Evolutionary conservation across 2,329 filamentous ascomycete species (phyloP).

Genomic region (Sporothrix inflata): DNA sequence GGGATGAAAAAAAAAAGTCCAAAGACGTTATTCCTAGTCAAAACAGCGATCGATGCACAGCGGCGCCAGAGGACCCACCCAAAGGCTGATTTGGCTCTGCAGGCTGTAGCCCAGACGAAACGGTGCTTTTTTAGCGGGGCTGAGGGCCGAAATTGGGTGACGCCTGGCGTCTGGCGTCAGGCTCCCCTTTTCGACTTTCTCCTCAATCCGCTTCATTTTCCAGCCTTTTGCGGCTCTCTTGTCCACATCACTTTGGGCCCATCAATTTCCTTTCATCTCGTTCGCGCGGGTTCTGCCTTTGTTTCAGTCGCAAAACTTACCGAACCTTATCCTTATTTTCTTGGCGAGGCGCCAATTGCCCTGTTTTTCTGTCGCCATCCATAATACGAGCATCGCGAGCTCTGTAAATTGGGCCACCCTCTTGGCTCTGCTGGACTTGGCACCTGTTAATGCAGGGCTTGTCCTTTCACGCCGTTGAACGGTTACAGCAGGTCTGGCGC

Average conservation of each 20-base stretch:
- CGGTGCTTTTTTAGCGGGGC: conserved; percentile 13
- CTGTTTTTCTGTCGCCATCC: background rate
- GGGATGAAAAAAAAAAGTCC: no score
- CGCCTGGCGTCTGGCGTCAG: background rate
- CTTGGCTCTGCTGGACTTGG: background rate
- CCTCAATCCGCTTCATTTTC: background rate
- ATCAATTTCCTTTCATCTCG: background rate
- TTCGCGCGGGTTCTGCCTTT: conserved; percentile 1
- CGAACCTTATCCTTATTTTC: conserved; percentile 17
- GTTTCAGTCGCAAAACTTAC: background rate
- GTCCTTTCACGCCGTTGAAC: background rate
- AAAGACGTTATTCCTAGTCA: background rate
- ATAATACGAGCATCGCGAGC: background rate
- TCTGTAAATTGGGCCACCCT: background rate
- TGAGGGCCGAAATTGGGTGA: conserved; percentile 13
- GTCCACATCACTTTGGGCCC: background rate
- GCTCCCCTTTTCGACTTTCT: background rate
- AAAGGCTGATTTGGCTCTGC: conserved; percentile 14
- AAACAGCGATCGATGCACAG: background rate
- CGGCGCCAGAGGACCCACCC: background rate
- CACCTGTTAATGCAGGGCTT: background rate
- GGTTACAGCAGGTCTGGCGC: background rate
- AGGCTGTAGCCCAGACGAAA: background rate
- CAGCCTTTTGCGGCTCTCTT: background rate
- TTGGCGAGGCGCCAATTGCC: conserved; percentile 11